Base-by-base conservation (phyloP, 2,329 filamentous ascomycete genomes). In the Verticillium dahliae region DNA sequence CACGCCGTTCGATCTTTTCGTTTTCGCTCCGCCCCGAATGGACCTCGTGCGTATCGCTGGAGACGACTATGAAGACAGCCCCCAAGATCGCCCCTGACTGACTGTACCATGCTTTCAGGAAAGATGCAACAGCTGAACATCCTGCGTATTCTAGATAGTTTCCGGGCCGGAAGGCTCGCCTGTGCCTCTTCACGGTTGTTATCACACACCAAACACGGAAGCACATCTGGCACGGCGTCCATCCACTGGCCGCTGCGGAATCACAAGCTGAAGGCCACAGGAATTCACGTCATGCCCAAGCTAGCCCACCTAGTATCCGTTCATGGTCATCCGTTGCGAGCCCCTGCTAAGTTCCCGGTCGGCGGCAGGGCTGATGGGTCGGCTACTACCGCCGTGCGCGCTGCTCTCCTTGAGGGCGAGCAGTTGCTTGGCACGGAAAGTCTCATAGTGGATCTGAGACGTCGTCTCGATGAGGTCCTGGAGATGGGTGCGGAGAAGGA, bases 391-490 rank as follows among this genome's bases (percentile, higher is more conserved):
- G 67, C 88, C 90, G 67, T 92, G 90, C 69, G 92, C 91, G 74
- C 91, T 96, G 84, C 90, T 97, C 84, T 99, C 95, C 87, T 98
- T 99, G 75, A 99, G 85, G 62, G 95, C 95, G 74, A 99, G 82
- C 72, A 99, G 84, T 80, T 99, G 95, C 88, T 99, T 99, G 72
- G 95, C 93, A 79, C 95, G 93, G 93, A 99, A 99, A 63, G 92
- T 96, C 85, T 99, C 95, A 84, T 99, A 99, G 85, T 99, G 95
- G 79, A 97, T 99, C 83, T 99, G 95, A 69, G 93, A 97, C 57
- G 95, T 99, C 37, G 95, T 99, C 82, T 99, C 95, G 78, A 99
- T 97, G 69, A 99, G 87, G 73, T 99, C 95, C 84, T 99, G 95
- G 62, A 99, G 87, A 78, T 99, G 95, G 66, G 95, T 98, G 74